Evolutionary conservation across 1,139 yeast genomes (phyloP).

Genomic region (Tardiomyces blankii): DNA sequence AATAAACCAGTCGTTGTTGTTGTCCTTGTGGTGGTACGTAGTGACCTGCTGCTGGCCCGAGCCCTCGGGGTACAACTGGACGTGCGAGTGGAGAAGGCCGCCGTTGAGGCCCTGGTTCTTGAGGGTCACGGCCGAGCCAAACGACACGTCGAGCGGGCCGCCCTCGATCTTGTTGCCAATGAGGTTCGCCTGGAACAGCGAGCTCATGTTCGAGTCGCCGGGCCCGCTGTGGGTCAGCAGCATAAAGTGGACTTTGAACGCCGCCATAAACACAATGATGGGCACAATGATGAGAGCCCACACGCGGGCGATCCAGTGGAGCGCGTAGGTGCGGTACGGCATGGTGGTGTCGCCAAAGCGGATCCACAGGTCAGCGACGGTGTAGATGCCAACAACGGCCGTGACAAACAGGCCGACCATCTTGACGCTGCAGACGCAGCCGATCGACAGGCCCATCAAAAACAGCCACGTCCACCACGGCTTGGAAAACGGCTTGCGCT

Average conservation of each 20-base stretch:
- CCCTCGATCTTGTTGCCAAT: slow-evolving; percentile 67
- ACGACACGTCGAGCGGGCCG: slow-evolving; percentile 82
- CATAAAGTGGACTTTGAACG: slow-evolving; percentile 72
- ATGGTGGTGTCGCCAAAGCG: slow-evolving; percentile 42
- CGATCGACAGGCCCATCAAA: slow-evolving; percentile 70
- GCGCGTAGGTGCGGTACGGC: slow-evolving; percentile 33
- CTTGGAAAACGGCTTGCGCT: slow-evolving; percentile 49
- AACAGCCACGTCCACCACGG: slow-evolving; percentile 94
- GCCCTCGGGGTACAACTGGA: slow-evolving; percentile 90
- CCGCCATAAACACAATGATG: slow-evolving; percentile 47
- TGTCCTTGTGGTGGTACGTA: slow-evolving; percentile 84
- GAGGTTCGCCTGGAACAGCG: slow-evolving; percentile 90
- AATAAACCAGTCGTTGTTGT: slow-evolving; percentile 83
- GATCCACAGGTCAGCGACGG: slow-evolving; percentile 60
- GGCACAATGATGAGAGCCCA: slow-evolving; percentile 66
- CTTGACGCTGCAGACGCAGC: slow-evolving; percentile 78
- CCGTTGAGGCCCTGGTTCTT: slow-evolving; percentile 91
- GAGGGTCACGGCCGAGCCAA: slow-evolving; percentile 68
- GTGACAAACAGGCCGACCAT: slow-evolving; percentile 95
- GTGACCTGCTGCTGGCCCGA: slow-evolving; percentile 95
- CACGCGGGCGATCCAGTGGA: slow-evolving; percentile 70
- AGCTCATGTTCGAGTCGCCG: slow-evolving; percentile 96
- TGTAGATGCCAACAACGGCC: slow-evolving; percentile 74
- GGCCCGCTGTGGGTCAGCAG: slow-evolving; percentile 76
- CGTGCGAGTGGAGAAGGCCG: slow-evolving; percentile 88